A percentile compares a stretch with the other conserved stretches of the same genome.
Evolutionary conservation across 371 early-diverging fungal species (phyloP).

Genomic region (Actinomortierella ambigua): DNA sequence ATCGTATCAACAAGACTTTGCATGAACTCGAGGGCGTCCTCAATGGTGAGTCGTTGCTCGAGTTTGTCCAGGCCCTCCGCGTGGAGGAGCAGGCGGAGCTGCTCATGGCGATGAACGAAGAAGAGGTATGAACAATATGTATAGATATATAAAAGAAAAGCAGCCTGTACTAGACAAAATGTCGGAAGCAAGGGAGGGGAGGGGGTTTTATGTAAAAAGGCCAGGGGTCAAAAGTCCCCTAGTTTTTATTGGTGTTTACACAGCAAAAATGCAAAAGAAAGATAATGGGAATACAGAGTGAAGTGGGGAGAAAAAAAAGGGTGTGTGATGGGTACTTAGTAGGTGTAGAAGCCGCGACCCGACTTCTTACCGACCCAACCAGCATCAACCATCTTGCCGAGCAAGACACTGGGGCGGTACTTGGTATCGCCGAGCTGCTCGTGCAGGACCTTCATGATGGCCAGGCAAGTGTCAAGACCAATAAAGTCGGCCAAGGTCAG

Average conservation of each 20-base stretch:
- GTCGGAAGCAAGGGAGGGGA: too few species aligned
- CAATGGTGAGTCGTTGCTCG: conserved; percentile 52
- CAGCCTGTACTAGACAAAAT: not conserved
- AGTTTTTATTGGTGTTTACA: too few species aligned
- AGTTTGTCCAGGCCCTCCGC: conserved; percentile 36
- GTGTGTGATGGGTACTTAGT: conserved; percentile 14
- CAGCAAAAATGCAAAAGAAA: too few species aligned
- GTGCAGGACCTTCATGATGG: conserved; percentile 95
- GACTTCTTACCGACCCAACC: conserved; percentile 95
- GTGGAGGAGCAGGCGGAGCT: conserved; percentile 41
- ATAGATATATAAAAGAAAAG: conserved; percentile 1
- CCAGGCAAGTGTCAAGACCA: conserved; percentile 96
- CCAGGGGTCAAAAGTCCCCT: too few species aligned
- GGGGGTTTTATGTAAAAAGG: too few species aligned
- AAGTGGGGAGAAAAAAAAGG: too few species aligned
- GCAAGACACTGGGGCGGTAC: conserved; percentile 92
- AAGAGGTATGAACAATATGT: not conserved
- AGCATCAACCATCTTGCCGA: conserved; percentile 96
- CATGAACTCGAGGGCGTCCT: conserved; percentile 74
- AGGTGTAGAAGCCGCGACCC: conserved; percentile 88
- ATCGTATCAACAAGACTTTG: conserved; percentile 78
- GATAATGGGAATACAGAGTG: too few species aligned
- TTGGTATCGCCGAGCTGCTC: conserved; percentile 95
- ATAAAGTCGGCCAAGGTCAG: conserved; percentile 97
- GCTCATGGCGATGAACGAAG: conserved; percentile 44